Evolutionary conservation across 1,139 yeast genomes (phyloP).

Genomic region (Hyphopichia buzzinii): DNA sequence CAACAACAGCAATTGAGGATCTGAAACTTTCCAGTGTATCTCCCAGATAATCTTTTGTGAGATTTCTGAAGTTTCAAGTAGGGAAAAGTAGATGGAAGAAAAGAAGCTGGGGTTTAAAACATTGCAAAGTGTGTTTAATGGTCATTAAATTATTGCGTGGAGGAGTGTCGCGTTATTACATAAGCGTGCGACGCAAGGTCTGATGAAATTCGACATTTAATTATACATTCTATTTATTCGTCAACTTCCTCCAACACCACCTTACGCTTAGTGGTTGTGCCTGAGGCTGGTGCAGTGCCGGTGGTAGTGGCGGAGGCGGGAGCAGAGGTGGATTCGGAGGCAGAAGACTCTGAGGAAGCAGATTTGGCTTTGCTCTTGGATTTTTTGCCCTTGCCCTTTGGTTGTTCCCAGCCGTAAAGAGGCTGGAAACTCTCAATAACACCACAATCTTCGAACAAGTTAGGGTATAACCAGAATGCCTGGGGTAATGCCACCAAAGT

Average conservation of each 20-base stretch:
- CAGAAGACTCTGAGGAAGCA: conserved; percentile 7
- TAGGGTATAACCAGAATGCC: conserved; percentile 95
- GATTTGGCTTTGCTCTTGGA: conserved; percentile 14
- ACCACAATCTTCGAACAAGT: conserved; percentile 93
- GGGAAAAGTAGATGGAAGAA: no score
- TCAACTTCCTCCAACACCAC: conserved; percentile 50
- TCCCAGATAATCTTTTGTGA: no score
- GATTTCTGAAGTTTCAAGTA: no score
- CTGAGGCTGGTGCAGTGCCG: conserved; percentile 9
- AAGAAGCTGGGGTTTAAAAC: no score
- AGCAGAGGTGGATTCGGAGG: conserved; percentile 15
- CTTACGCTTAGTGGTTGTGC: conserved; percentile 20
- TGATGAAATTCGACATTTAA: no score
- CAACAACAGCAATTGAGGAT: neutral
- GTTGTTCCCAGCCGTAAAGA: conserved; percentile 79
- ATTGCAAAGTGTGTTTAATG: no score
- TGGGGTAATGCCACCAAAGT: conserved; percentile 59
- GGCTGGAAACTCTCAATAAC: conserved; percentile 91
- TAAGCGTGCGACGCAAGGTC: neutral
- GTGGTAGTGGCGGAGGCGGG: conserved; percentile 11
- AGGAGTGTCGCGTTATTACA: neutral
- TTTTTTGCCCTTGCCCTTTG: conserved; percentile 28
- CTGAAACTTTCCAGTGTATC: no score
- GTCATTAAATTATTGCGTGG: neutral
- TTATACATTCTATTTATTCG: conserved; percentile 22